Evolutionary conservation across 371 early-diverging fungal genomes (phyloP).

Genomic region (Mucor circinelloides): DNA sequence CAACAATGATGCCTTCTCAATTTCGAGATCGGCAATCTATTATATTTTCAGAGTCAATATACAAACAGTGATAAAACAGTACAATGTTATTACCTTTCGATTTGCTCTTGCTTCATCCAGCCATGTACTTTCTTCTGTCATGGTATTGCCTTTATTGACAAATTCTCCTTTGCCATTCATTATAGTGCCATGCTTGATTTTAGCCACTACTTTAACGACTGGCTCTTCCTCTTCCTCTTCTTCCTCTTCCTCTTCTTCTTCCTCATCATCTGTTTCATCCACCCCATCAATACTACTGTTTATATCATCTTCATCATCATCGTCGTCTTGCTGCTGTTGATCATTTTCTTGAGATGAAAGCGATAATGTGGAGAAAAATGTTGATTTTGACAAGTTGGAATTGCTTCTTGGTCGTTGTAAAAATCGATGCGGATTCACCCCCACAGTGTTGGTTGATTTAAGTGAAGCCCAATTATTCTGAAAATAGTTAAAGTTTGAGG

Average conservation of each 20-base stretch:
- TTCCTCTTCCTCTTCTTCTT: not conserved
- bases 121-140: conserved; percentile 31
- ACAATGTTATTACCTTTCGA: conserved; percentile 27
- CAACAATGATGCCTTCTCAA: conserved; percentile 50
- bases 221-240: conserved; percentile 17
- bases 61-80: not conserved
- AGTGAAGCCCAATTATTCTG: conserved; percentile 21
- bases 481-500: conserved; percentile 24
- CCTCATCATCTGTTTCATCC: conserved; percentile 17
- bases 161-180: conserved; percentile 56
- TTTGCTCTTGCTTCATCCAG: conserved; percentile 39
- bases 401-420: conserved; percentile 35
- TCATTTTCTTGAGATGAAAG: not conserved
- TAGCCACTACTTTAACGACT: conserved; percentile 41
- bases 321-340: conserved; percentile 11
- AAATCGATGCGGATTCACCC: conserved; percentile 31
- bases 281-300: conserved; percentile 30
- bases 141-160: conserved; percentile 31
- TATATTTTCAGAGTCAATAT: not conserved
- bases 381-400: conserved; percentile 27
- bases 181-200: conserved; percentile 49
- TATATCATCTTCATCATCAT: conserved; percentile 16
- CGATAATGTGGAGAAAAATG: conserved; percentile 20
- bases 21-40: conserved; percentile 57
- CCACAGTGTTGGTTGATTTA: conserved; percentile 18